phyloP scores from a whole-genome alignment of 129 eudicot species.

The Flaveria bidentis region DNA sequence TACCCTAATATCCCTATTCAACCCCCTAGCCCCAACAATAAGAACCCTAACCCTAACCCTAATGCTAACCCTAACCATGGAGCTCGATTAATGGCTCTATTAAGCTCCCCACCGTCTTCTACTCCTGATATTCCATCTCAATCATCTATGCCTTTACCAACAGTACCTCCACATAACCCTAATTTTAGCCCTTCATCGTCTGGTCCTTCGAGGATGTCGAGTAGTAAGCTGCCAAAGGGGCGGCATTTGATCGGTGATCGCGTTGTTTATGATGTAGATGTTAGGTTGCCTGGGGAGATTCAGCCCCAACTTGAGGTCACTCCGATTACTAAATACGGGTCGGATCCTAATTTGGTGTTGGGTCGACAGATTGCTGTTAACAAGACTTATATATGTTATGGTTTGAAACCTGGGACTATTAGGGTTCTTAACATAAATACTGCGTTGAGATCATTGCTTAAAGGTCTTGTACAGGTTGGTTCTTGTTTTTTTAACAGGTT shows the following conservation, averaged over 20 bases:
- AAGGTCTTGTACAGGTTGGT: constrained; percentile 80
- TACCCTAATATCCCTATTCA: constrained; percentile 66
- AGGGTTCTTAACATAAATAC: constrained; percentile 88
- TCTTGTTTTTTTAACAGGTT: background rate
- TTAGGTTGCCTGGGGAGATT: constrained; percentile 70
- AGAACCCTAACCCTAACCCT: constrained; percentile 27
- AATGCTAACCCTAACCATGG: constrained; percentile 57
- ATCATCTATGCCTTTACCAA: constrained; percentile 34
- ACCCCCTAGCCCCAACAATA: constrained; percentile 47
- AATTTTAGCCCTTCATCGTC: constrained; percentile 34
- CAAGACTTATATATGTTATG: constrained; percentile 84
- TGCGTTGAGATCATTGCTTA: constrained; percentile 80
- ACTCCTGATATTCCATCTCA: constrained; percentile 44
- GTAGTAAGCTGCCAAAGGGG: constrained; percentile 86
- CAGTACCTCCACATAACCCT: constrained; percentile 40
- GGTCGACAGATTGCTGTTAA: constrained; percentile 89
- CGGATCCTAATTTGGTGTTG: constrained; percentile 78
- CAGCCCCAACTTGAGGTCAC: constrained; percentile 96
- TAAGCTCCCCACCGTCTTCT: constrained; percentile 52
- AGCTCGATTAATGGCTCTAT: constrained; percentile 75
- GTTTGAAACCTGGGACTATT: constrained; percentile 75
- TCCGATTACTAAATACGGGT: constrained; percentile 79
- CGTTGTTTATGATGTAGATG: constrained; percentile 66
- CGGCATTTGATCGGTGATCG: constrained; percentile 72
- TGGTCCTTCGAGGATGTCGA: constrained; percentile 65